phyloP scores from a whole-genome alignment of 345 rosid genomes.

The Salix purpurea region DNA sequence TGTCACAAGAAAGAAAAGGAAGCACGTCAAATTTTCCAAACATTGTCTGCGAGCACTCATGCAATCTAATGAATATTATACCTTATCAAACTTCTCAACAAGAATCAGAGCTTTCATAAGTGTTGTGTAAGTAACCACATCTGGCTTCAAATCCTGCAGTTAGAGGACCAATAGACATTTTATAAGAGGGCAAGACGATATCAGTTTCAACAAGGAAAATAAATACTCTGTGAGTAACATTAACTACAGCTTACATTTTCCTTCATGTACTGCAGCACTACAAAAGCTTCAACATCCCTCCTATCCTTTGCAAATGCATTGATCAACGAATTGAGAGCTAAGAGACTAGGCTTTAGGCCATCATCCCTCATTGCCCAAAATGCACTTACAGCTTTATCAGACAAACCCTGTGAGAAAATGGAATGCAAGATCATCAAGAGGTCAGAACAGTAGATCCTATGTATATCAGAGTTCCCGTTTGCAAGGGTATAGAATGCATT shows the following conservation, averaged over 20 bases:
- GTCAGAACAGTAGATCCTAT: background rate
- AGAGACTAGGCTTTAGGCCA: constrained; percentile 75
- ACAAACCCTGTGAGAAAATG: constrained; percentile 65
- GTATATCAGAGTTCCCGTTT: background rate
- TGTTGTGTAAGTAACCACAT: constrained; percentile 91
- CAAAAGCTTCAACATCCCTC: constrained; percentile 86
- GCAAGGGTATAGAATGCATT: background rate
- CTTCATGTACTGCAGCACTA: constrained; percentile 90
- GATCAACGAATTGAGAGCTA: constrained; percentile 87
- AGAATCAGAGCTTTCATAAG: constrained; percentile 93
- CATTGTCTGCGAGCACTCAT: background rate
- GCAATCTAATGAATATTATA: constrained; percentile 12
- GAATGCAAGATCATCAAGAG: background rate
- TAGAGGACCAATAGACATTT: constrained; percentile 19
- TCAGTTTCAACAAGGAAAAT: background rate
- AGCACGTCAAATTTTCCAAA: background rate
- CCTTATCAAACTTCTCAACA: constrained; percentile 79
- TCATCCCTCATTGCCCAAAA: constrained; percentile 81
- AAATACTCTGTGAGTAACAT: background rate
- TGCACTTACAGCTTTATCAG: constrained; percentile 85
- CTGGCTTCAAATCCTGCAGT: constrained; percentile 80
- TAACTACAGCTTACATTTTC: constrained; percentile 52
- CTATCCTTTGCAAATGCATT: constrained; percentile 97
- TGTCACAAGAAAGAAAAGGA: background rate
- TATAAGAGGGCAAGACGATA: constrained; percentile 11